Evolutionary conservation across 2,329 filamentous ascomycete species (phyloP), one percentile per base, ranked within the genome.

Genomic region (Pyricularia grisea): DNA sequence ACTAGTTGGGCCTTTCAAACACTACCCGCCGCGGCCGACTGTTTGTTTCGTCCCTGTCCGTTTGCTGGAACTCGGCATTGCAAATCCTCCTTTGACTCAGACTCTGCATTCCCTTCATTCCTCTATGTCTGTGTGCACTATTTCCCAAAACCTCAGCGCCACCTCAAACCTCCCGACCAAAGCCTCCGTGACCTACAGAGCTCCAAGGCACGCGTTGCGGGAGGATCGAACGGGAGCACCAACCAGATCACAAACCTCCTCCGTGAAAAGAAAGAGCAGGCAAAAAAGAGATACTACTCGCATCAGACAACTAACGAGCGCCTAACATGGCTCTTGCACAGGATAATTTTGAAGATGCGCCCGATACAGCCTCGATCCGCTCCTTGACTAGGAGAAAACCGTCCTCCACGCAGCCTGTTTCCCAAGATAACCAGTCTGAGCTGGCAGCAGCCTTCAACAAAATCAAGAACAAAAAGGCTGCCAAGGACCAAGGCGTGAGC

Each of bases 261-360:
- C 9, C n/a, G 20, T 50, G 20, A 17, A 50, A 50, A n/a, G 20
- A n/a, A 50, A 50, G 42, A 50, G 42, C 42, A 17, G 30, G 9
- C 30, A 30, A 30, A 33, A 33, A 2, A 50, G 7, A n/a, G 9
- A n/a, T 6, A 28, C 4, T 17, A 66, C 17, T 31, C 17, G 31
- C 31, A 42, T 25, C 64, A 66, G 3, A 66, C 31, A 31, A 36
- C 64, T 66, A 66, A 66, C n/a, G 14, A 2, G 20, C 25, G 23
- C 66, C 42, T 4, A 23, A 50, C 31, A 69, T 67, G 65, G 50
- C 33, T 17, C 25, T 63, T 11, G 11, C 36, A 63, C 73, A 92
- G 90, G 90, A 94, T 74, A 87, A 86, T 20, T 97, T 96, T 75
- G 92, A 97, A 80, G 93, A 97, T 83, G 93, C 92, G 69, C 81